Base-by-base conservation (phyloP, 306 rosid genomes). In the Leucaena leucocephala region DNA sequence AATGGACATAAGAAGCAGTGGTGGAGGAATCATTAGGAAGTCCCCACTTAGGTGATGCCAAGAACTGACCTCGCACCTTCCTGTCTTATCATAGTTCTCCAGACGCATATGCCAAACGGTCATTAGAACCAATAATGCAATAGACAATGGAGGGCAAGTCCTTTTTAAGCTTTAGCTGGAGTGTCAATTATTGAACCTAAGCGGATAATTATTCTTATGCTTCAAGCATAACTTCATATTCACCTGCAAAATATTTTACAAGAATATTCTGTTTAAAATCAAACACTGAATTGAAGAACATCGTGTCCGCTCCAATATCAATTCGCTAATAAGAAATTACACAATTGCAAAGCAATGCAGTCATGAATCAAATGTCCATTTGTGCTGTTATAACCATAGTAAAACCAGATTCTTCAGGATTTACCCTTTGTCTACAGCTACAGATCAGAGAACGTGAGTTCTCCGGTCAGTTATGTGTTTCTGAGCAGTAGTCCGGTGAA, bases 21-120 rank as follows among this genome's bases (percentile, higher is more conserved):
- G 82, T 38, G 0, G 35, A 77, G 82, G 79, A 73, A 58, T 76
- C 74, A 43, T 35, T 21, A 72, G 79, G 62, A 19, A 55, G 4
- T 66, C 76, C 72, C 80, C 82, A 78, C 72, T 1, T 45, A 8
- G 13, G 86, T 58, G 82, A 82, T 78, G 82, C 80, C 76, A 78
- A 58, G 80, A 78, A 33, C 86, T 45, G 86, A 78, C 68, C 72
- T 58, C 44, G 85, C 82, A 55, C 71, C 9, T 54, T 43, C 72
- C 19, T 27, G 3, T 50, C 38, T 42, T 76, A 42, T 61, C 43
- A 49, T 40, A 3, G 35, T 72, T 64, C 50, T 27, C 21, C 10
- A 66, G 45, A 77, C 61, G 76, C 40, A 74, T 71, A 64, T 76
- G 74, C 52, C 81, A 35, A 33, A 22, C 45, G 40, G 33, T 45